phyloP scores from a whole-genome alignment of 768 basidiomycete genomes.

The Tylopilus felleus region DNA sequence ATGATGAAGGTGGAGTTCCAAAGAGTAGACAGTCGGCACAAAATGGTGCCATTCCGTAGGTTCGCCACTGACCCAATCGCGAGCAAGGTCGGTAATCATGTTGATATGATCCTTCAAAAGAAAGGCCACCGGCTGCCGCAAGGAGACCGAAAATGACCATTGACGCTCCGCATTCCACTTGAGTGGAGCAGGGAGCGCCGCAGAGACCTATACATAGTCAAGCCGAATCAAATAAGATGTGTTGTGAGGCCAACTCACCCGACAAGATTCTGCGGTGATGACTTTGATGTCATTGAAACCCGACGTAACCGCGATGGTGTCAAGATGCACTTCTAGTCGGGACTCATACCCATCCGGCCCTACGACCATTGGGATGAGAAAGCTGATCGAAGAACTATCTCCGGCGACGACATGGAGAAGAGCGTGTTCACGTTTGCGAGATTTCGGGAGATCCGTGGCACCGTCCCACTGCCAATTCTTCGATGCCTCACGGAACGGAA shows the following conservation, averaged over 20 bases:
- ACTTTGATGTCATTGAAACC: slow-evolving; percentile 87
- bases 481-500: slow-evolving; percentile 91
- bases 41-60: slow-evolving; percentile 79
- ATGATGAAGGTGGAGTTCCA: slow-evolving; percentile 70
- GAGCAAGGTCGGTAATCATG: slow-evolving; percentile 89
- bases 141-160: slow-evolving; percentile 73
- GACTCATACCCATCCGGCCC: slow-evolving; percentile 74
- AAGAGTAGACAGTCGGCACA: slow-evolving; percentile 73
- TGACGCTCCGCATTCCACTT: slow-evolving; percentile 76
- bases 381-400: slow-evolving; percentile 81
- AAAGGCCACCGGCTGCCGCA: slow-evolving; percentile 71
- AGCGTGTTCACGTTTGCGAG: slow-evolving; percentile 59
- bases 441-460: slow-evolving; percentile 42
- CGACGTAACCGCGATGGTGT: slow-evolving; percentile 71
- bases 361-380: slow-evolving; percentile 79
- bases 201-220: slow-evolving; percentile 47
- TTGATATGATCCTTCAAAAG: slow-evolving; percentile 92
- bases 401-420: slow-evolving; percentile 73
- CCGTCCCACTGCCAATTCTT: slow-evolving; percentile 99
- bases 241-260: slow-evolving; percentile 40
- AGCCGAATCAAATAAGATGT: slow-evolving; percentile 14
- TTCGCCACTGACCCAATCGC: slow-evolving; percentile 87
- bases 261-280: slow-evolving; percentile 71
- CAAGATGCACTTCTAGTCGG: slow-evolving; percentile 76
- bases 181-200: slow-evolving; percentile 76